These are phyloP conservation scores for Butyriboletus loyo DNA, from an alignment of 768 basidiomycete genomes.

Conservation along the genomic window DNA sequence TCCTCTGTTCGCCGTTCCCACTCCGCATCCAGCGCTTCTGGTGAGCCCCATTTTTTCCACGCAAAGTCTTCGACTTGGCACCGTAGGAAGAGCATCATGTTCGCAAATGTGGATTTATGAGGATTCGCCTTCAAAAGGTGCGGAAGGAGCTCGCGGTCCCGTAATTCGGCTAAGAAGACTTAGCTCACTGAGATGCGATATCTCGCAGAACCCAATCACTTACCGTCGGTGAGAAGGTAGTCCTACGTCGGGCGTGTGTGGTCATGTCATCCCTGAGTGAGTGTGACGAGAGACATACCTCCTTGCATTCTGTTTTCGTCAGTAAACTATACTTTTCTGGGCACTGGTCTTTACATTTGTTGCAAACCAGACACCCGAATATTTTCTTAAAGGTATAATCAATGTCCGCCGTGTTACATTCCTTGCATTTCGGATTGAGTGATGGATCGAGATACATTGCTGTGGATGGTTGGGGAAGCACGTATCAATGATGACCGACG, in stretches of 20 bases:
- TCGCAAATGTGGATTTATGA: slow-evolving; percentile 91
- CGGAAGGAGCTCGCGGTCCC: slow-evolving; percentile 87
- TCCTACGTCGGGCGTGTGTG: slow-evolving; percentile 48
- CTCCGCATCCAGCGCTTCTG: slow-evolving; percentile 86
- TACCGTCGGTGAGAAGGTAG: slow-evolving; percentile 91
- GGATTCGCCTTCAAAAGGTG: slow-evolving; percentile 94
- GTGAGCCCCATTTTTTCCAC: slow-evolving; percentile 96
- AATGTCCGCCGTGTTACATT: slow-evolving; percentile 87
- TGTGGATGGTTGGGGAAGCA: slow-evolving; percentile 28
- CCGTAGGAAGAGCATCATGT: slow-evolving; percentile 98
- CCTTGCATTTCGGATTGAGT: slow-evolving; percentile 78
- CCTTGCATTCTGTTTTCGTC: slow-evolving; percentile 98
- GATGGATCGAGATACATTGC: slow-evolving; percentile 75
- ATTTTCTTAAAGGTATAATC: slow-evolving; percentile 79
- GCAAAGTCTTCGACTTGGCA: slow-evolving; percentile 95
- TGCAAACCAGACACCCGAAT: slow-evolving; percentile 85
- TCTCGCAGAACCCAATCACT: slow-evolving; percentile 25
- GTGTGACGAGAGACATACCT: slow-evolving; percentile 46
- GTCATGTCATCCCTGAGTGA: not conserved
- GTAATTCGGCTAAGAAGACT: slow-evolving; percentile 71
- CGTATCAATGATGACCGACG: not conserved
- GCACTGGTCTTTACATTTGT: slow-evolving; percentile 81
- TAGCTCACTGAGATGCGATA: not conserved
- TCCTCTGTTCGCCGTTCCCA: slow-evolving; percentile 74
- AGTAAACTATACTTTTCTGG: slow-evolving; percentile 93